A percentile compares a stretch with the other conserved stretches of the same genome.
Conservation (phyloP, 441 rosid genomes). For the Gossypium schwendimanii region DNA sequence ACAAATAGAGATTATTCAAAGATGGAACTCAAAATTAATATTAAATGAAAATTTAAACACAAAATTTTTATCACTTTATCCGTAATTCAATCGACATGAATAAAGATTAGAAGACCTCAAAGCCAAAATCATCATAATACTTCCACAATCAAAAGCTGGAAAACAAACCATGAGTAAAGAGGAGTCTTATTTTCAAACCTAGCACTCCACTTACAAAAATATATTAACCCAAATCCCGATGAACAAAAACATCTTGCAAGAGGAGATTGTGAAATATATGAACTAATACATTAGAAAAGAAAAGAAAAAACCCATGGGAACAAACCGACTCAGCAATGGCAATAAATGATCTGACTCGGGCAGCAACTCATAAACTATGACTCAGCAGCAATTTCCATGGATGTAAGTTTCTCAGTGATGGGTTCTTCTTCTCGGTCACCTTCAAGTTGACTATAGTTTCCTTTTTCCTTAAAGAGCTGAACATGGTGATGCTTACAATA, state of each 20-base stretch:
- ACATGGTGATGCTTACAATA: conserved; percentile 65
- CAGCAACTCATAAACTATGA: conserved; percentile 14
- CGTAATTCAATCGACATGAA: no score
- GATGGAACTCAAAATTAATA: no score
- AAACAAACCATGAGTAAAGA: neutral
- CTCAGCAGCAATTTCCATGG: conserved; percentile 34
- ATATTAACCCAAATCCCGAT: neutral
- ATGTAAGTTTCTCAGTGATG: conserved; percentile 4
- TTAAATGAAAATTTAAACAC: no score
- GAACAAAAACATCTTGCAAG: conserved; percentile 3
- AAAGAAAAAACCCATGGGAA: neutral
- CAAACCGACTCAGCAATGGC: neutral
- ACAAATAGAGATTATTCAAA: no score
- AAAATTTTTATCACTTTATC: neutral
- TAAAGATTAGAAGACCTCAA: neutral
- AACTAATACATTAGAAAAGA: neutral
- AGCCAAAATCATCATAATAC: neutral
- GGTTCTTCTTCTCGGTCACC: conserved; percentile 20
- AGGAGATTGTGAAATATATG: neutral
- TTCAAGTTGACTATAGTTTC: conserved; percentile 59
- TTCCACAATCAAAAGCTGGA: conserved; percentile 3
- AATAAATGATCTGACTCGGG: neutral
- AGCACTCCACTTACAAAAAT: conserved; percentile 8
- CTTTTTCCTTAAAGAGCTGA: conserved; percentile 60
- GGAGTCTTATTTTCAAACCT: conserved; percentile 1